Base-by-base conservation (phyloP, 495 filamentous ascomycete genomes). In the Lophiostoma macrostomum region DNA sequence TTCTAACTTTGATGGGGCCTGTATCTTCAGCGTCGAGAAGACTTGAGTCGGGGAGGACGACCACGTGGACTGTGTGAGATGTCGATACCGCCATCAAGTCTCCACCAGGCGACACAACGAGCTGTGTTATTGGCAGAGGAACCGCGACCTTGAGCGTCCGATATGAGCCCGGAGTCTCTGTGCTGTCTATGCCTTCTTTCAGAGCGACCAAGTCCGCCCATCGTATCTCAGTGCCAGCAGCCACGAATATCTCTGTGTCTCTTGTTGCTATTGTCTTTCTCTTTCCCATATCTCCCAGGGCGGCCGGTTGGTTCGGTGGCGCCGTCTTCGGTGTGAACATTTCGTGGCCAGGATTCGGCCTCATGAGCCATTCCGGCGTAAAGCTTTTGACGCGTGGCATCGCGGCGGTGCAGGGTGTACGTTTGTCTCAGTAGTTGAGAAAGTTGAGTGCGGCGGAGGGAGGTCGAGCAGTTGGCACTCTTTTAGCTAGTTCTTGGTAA, bases 341-440 rank as follows among this genome's bases (percentile, higher is more conserved):
- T 36, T 81, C 75, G 66, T 83, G 83, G 48, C 85, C 90, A 20
- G 84, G 81, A 16, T 83, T 79, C 19, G 86, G 85, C 61, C 83
- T 76, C 53, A 81, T 81, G 19, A 96, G 80, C 89, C 89, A 96
- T 50, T 79, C 73, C 22, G 90, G 89, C 63, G 87, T 88, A 68
- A 87, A 90, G 66, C 80, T 82, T 62, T 86, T 79, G 58, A 91
- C 81, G 66, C 80, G 86, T 11, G 87, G 86, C 90, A 96, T 95
- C 16, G 32, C 38, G 41, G 43, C 22, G 4, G 39, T 23, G 34
- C 12, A 23, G 24, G 4, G 24, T 20, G 36, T 18, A 16, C 27
- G 34, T n/a, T n/a, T 12, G 42, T 11, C 7, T 20, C 1, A 19
- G 30, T 3, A 13, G 39, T 28, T 10, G 16, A 31, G 16, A 13